These are phyloP conservation scores for Chaetomium strumarium DNA, from an alignment of 2,329 filamentous ascomycete species.

Conservation along the genomic window DNA sequence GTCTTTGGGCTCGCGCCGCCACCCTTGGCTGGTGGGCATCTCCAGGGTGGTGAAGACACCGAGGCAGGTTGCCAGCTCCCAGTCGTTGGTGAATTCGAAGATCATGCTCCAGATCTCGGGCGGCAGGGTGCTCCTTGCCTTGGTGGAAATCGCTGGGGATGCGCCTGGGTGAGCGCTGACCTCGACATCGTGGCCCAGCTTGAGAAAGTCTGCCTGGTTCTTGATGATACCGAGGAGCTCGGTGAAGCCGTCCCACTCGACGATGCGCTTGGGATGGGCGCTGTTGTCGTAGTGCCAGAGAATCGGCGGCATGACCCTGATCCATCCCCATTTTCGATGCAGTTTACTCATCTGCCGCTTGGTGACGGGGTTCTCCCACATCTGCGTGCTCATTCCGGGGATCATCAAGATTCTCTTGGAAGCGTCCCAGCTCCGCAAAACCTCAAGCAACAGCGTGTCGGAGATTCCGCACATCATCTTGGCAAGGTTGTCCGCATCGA, in stretches of 20 bases:
- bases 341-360: constrained; percentile 83
- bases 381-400: constrained; percentile 80
- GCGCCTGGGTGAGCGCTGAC: constrained; percentile 40
- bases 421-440: constrained; percentile 80
- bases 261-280: constrained; percentile 41
- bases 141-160: constrained; percentile 18
- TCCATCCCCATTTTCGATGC: constrained; percentile 78
- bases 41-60: constrained; percentile 73
- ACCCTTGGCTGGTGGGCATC: constrained; percentile 57
- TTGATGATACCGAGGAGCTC: constrained; percentile 69
- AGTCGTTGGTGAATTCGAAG: constrained; percentile 77
- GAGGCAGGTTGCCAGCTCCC: constrained; percentile 80
- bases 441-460: constrained; percentile 72
- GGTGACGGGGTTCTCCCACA: constrained; percentile 88
- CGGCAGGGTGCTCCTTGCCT: constrained; percentile 52
- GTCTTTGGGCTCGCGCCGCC: constrained; percentile 55
- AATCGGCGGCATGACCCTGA: constrained; percentile 73
- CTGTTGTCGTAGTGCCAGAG: constrained; percentile 68
- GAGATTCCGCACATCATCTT: constrained; percentile 84
- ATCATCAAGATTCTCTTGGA: constrained; percentile 80
- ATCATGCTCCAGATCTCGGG: constrained; percentile 87
- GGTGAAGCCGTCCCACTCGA: constrained; percentile 60
- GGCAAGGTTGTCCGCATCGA: constrained; percentile 77
- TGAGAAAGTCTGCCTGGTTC: constrained; percentile 70
- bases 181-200: constrained; percentile 66